These are phyloP conservation scores for Caryopteris hybrid DNA, from an alignment of 305 asterid species.

Conservation along the genomic window DNA sequence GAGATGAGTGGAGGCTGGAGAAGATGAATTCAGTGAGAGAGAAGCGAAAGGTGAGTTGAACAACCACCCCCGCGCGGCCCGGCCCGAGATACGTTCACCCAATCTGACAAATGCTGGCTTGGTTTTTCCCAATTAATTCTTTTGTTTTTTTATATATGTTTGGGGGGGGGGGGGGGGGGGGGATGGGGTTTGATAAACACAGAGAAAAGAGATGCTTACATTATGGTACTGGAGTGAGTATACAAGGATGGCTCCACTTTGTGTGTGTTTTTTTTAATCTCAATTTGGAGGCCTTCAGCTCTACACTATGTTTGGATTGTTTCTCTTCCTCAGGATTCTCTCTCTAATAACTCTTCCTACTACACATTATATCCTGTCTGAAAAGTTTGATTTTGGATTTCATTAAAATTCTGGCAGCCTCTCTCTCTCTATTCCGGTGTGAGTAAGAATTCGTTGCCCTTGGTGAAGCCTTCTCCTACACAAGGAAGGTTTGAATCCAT, in stretches of 20 bases:
- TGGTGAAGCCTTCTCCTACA: too few species aligned
- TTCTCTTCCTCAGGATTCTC: too few species aligned
- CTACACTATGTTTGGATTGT: too few species aligned
- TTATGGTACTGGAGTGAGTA: not conserved
- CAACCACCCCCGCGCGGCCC: not conserved
- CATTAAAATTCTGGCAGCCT: not conserved
- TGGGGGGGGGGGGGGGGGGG: too few species aligned
- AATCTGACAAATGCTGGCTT: conserved; percentile 8
- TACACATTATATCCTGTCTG: too few species aligned
- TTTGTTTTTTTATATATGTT: too few species aligned
- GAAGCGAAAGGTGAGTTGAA: conserved; percentile 29
- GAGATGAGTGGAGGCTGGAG: conserved; percentile 77
- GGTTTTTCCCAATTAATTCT: not conserved
- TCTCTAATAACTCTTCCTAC: not conserved
- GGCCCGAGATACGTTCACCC: not conserved
- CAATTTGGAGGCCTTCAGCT: not conserved
- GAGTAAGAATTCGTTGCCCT: too few species aligned
- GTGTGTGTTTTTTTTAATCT: not conserved
- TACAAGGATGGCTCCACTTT: not conserved
- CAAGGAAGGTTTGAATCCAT: too few species aligned
- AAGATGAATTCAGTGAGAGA: conserved; percentile 57
- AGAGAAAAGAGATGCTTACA: not conserved
- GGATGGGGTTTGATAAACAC: too few species aligned
- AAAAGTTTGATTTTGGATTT: not conserved
- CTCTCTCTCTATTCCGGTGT: too few species aligned